Percentiles rank a stretch among this genome's conserved stretches.
Evolutionary conservation across 192 early-diverging fungal species (phyloP).

Genomic region (Coemansia sp.): DNA sequence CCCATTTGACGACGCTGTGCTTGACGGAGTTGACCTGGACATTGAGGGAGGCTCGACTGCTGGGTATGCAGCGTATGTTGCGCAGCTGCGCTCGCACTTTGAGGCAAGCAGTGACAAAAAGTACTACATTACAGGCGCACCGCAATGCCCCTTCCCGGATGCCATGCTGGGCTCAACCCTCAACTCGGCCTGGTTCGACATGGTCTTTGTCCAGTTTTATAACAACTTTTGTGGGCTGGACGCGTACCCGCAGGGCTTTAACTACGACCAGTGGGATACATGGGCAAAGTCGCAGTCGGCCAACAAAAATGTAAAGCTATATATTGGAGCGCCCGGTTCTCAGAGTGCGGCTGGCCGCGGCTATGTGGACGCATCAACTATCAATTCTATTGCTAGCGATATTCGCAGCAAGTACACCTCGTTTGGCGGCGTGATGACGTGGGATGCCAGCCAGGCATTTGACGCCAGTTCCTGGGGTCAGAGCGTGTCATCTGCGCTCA

Average conservation of each 20-base stretch:
- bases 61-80: conserved; percentile 57
- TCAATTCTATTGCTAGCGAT: conserved; percentile 45
- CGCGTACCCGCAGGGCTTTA: conserved; percentile 54
- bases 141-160: conserved; percentile 66
- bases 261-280: conserved; percentile 62
- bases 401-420: conserved; percentile 41
- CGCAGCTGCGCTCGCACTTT: conserved; percentile 53
- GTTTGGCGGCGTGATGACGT: conserved; percentile 76
- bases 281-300: conserved; percentile 59
- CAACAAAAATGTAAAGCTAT: conserved; percentile 62
- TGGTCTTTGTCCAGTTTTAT: conserved; percentile 69
- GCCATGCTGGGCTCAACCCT: conserved; percentile 59
- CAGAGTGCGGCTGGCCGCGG: conserved; percentile 57
- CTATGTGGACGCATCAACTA: conserved; percentile 43
- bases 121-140: conserved; percentile 62
- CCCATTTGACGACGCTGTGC: conserved; percentile 60
- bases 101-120: conserved; percentile 44
- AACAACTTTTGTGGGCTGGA: conserved; percentile 65
- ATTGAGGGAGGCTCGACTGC: conserved; percentile 56
- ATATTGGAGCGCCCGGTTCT: conserved; percentile 60
- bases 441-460: conserved; percentile 55
- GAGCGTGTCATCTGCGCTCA: conserved; percentile 35
- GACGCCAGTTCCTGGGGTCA: conserved; percentile 32
- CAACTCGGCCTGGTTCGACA: conserved; percentile 62
- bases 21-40: conserved; percentile 66